These are phyloP conservation scores for Botrytis byssoidea DNA, from an alignment of 2,329 filamentous ascomycete genomes.

Conservation along the genomic window DNA sequence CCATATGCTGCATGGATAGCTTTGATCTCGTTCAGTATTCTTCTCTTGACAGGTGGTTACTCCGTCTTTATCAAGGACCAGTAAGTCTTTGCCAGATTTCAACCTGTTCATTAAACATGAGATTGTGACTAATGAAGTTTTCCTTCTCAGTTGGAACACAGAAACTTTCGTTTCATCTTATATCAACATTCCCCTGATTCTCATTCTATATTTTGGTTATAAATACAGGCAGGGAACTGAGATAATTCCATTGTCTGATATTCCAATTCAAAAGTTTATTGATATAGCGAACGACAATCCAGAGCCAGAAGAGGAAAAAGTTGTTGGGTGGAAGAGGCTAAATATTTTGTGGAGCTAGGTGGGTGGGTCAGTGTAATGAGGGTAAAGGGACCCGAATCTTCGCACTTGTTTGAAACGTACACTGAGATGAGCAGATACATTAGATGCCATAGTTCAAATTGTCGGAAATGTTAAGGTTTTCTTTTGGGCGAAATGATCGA, in stretches of 20 bases:
- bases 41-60: slow-evolving; percentile 71
- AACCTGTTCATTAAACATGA: too few relatives aligned
- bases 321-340: slow-evolving; percentile 35
- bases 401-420: not conserved
- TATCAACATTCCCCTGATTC: slow-evolving; percentile 46
- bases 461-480: not conserved
- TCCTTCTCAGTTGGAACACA: slow-evolving; percentile 46
- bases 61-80: slow-evolving; percentile 58
- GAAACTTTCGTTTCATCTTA: slow-evolving; percentile 61
- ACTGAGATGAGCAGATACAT: not conserved
- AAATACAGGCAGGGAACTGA: slow-evolving; percentile 53
- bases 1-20: slow-evolving; percentile 61
- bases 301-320: slow-evolving; percentile 36
- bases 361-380: not conserved
- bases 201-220: slow-evolving; percentile 49
- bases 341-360: slow-evolving; percentile 40
- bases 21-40: slow-evolving; percentile 59
- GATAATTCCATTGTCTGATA: slow-evolving; percentile 41
- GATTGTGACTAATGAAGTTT: not conserved
- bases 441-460: not conserved
- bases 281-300: slow-evolving; percentile 40
- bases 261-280: slow-evolving; percentile 43
- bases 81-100: not conserved
- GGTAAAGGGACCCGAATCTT: not conserved
- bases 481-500: not conserved